Percentiles rank a stretch among this genome's conserved stretches.
phyloP scores from a whole-genome alignment of 768 basidiomycete species.

The Hemileccinum rubropunctum region DNA sequence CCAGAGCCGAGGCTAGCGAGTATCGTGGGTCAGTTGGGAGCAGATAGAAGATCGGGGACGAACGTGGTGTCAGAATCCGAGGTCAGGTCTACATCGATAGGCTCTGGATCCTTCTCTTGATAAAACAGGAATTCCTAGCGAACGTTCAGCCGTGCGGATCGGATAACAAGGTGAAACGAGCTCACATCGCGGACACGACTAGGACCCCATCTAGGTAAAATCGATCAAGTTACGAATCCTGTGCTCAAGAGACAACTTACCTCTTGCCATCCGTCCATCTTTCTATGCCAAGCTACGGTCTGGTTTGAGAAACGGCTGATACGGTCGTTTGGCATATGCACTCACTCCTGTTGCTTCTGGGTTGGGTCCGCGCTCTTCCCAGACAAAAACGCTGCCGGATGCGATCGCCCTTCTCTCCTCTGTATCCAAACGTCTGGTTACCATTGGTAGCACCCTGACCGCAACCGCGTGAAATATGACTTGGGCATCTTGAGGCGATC shows the following conservation, averaged over 20 bases:
- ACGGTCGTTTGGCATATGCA: constrained; percentile 9
- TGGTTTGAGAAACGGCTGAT: constrained; percentile 6
- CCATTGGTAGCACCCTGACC: constrained; percentile 56
- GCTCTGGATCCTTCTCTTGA: constrained; percentile 59
- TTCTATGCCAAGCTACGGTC: constrained; percentile 63
- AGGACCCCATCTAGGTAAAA: constrained; percentile 61
- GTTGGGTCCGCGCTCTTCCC: constrained; percentile 76
- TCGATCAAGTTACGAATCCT: not conserved
- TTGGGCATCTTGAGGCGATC: constrained; percentile 65
- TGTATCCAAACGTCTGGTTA: constrained; percentile 68
- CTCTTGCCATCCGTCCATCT: constrained; percentile 78
- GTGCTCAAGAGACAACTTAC: constrained; percentile 8
- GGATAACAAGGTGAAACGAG: constrained; percentile 8
- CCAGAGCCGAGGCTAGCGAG: constrained; percentile 30
- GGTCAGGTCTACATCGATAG: constrained; percentile 45
- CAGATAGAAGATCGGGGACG: constrained; percentile 16
- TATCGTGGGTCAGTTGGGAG: constrained; percentile 3
- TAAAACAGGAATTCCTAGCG: constrained; percentile 75
- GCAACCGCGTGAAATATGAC: constrained; percentile 73
- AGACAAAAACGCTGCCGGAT: constrained; percentile 77
- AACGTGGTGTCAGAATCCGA: constrained; percentile 54
- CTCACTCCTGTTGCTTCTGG: constrained; percentile 65
- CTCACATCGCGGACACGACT: constrained; percentile 74
- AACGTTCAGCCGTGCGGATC: not conserved
- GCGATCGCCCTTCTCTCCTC: constrained; percentile 68